Evolutionary conservation across 2,329 filamentous ascomycete species (phyloP).

Genomic region (Ceratocystis lukuohia): DNA sequence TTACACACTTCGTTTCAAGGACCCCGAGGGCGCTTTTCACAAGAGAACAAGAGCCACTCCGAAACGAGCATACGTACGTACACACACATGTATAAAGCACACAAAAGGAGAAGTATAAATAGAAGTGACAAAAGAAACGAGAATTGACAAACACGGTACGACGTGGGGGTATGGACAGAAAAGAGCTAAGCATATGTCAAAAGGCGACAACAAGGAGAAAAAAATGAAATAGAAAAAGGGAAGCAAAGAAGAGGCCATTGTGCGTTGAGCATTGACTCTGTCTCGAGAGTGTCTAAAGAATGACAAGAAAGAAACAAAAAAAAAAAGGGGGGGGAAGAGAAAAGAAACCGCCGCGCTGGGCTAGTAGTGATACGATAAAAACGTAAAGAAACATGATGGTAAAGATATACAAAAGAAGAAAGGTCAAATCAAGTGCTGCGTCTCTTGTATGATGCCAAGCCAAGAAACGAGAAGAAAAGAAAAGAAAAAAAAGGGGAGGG

Average conservation of each 20-base stretch:
- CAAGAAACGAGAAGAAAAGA: neutral
- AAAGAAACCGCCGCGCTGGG: conserved; percentile 1
- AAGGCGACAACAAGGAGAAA: conserved; percentile 6
- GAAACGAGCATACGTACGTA: neutral
- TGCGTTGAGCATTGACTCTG: conserved; percentile 4
- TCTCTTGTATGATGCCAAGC: neutral
- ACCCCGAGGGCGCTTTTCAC: neutral
- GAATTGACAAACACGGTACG: conserved; percentile 15
- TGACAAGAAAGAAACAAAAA: conserved; percentile 8
- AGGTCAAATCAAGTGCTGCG: neutral
- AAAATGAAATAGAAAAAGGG: neutral
- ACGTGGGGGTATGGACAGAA: conserved; percentile 7
- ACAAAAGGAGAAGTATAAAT: neutral
- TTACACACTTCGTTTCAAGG: neutral
- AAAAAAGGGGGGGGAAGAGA: neutral
- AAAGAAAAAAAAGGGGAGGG: neutral
- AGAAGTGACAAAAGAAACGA: conserved; percentile 11
- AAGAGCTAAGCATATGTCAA: conserved; percentile 3
- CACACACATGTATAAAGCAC: neutral
- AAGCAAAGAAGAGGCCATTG: neutral
- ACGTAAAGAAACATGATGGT: neutral
- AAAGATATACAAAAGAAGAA: conserved; percentile 10
- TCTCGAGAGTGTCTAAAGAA: conserved; percentile 1
- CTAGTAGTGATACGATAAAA: conserved; percentile 3
- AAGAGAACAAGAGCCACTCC: neutral